These are phyloP conservation scores for Basipetospora chlamydospora DNA, from an alignment of 2,329 filamentous ascomycete genomes.

Conservation along the genomic window DNA sequence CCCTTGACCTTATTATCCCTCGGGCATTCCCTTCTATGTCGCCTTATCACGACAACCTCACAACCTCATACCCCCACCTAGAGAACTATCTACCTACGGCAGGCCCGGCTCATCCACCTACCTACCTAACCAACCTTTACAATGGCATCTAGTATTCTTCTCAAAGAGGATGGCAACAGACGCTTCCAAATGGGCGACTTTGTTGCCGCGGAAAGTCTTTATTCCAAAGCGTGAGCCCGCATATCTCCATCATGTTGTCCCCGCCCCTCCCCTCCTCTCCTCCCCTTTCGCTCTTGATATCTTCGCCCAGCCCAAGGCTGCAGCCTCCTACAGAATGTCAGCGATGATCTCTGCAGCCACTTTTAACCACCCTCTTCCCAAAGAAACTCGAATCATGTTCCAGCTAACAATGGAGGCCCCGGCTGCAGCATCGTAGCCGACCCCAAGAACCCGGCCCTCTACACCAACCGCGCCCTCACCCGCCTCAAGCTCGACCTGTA, in stretches of 20 bases:
- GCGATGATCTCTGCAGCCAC: too few species aligned
- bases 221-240: slow-evolving; percentile 51
- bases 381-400: neutral
- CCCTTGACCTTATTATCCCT: too few species aligned
- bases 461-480: slow-evolving; percentile 79
- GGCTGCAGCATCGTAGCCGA: slow-evolving; percentile 56
- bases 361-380: neutral
- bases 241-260: neutral
- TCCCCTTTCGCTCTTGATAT: neutral
- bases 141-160: neutral
- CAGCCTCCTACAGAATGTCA: too few species aligned
- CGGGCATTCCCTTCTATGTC: too few species aligned
- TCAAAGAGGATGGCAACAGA: slow-evolving; percentile 48
- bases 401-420: too few species aligned
- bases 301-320: too few species aligned
- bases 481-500: slow-evolving; percentile 61
- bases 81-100: too few species aligned
- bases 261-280: neutral
- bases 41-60: too few species aligned
- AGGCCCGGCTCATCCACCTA: too few species aligned
- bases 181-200: slow-evolving; percentile 54
- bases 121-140: too few species aligned
- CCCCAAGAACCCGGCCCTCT: slow-evolving; percentile 61
- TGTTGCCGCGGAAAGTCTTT: slow-evolving; percentile 49
- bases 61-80: too few species aligned